phyloP scores from a whole-genome alignment of 148 eudicot genomes.

The Cornus controversa region DNA sequence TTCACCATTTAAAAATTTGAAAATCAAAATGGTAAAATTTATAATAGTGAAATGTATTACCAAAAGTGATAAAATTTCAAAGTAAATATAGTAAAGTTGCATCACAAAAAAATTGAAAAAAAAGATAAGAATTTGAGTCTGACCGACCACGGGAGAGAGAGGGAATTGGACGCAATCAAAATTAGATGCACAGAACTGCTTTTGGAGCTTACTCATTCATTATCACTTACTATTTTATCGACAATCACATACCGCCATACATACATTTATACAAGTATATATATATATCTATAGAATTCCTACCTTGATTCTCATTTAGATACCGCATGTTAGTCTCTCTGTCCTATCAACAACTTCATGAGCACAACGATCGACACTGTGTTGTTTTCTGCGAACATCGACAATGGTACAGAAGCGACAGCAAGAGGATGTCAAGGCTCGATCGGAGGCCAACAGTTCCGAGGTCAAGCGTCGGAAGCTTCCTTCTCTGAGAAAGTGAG shows the following conservation, averaged over 20 bases:
- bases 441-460: slow-evolving; percentile 30
- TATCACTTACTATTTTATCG: background rate
- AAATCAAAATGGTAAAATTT: too few relatives aligned
- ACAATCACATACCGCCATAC: background rate
- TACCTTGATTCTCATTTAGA: background rate
- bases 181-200: too few relatives aligned
- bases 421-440: slow-evolving; percentile 39
- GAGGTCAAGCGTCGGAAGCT: slow-evolving; percentile 48
- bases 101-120: too few relatives aligned
- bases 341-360: slow-evolving; percentile 6
- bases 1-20: too few relatives aligned
- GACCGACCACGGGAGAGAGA: too few relatives aligned
- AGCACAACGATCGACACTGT: background rate
- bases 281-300: background rate
- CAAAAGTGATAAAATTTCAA: too few relatives aligned
- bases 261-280: background rate
- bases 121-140: too few relatives aligned
- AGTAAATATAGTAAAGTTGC: too few relatives aligned
- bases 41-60: too few relatives aligned
- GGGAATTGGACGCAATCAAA: slow-evolving; percentile 11
- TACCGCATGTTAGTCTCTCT: slow-evolving; percentile 1
- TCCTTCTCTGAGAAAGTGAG: slow-evolving; percentile 46
- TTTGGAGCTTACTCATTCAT: slow-evolving; percentile 18
- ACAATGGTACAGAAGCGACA: slow-evolving; percentile 64
- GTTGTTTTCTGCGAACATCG: slow-evolving; percentile 1